Evolutionary conservation across 257 asterid species (phyloP).

Genomic region (Scutellaria barbata): DNA sequence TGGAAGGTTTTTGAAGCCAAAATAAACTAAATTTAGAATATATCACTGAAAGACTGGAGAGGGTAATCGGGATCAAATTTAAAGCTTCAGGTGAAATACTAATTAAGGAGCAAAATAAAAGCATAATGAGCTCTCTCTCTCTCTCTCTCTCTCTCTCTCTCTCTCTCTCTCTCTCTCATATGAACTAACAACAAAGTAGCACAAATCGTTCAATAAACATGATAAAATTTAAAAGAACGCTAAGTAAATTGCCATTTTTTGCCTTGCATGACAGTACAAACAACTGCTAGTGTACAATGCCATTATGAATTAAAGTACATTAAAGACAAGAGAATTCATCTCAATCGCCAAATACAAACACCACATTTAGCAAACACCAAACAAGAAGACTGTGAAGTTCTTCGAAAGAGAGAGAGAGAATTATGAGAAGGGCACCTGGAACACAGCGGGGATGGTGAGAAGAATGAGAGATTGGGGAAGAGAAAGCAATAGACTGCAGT

Average conservation of each 20-base stretch:
- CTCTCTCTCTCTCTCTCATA: too few species aligned
- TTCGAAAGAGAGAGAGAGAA: conserved; percentile 1
- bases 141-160: too few species aligned
- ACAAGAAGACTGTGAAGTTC: neutral
- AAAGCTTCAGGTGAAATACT: neutral
- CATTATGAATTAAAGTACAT: conserved; percentile 1
- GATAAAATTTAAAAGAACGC: too few species aligned
- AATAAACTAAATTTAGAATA: neutral
- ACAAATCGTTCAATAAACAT: too few species aligned
- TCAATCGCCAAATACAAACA: neutral
- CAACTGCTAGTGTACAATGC: neutral
- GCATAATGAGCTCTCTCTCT: neutral
- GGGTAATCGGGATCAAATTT: neutral
- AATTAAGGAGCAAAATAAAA: neutral
- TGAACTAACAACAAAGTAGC: neutral
- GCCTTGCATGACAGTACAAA: neutral
- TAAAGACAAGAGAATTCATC: neutral
- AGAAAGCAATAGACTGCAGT: conserved; percentile 65
- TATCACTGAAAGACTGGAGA: too few species aligned
- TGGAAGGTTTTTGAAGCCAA: too few species aligned
- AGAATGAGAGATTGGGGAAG: conserved; percentile 57
- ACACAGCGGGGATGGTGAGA: conserved; percentile 50
- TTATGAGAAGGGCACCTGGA: conserved; percentile 47
- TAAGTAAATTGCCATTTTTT: neutral
- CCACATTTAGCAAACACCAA: conserved; percentile 16